Percentiles rank a stretch among this genome's conserved stretches.
These are phyloP conservation scores for Aspergillus quadricinctus DNA, from an alignment of 2,329 filamentous ascomycete species.

Conservation along the genomic window DNA sequence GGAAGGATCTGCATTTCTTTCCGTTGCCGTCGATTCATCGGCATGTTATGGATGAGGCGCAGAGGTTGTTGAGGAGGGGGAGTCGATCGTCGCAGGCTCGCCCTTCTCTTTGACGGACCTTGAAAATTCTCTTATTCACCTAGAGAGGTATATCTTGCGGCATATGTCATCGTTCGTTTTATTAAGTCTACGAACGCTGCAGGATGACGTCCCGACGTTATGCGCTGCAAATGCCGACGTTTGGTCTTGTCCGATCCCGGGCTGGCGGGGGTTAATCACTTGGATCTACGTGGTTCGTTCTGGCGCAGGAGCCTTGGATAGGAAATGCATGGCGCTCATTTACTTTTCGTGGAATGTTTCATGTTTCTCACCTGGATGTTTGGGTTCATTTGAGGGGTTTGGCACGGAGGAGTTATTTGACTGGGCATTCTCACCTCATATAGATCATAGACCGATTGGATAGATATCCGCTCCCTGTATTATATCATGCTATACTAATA, in stretches of 20 bases:
- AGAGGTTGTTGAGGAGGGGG: conserved; percentile 9
- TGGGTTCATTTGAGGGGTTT: neutral
- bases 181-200: neutral
- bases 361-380: neutral
- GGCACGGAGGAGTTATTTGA: neutral
- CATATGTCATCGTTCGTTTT: neutral
- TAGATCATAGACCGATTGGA: neutral
- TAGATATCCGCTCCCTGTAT: neutral
- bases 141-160: neutral
- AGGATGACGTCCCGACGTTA: neutral
- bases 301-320: neutral
- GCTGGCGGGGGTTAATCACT: neutral
- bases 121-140: no score
- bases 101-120: neutral
- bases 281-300: neutral
- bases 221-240: neutral
- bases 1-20: conserved; percentile 28
- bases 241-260: neutral
- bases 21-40: conserved; percentile 25
- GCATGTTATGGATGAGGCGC: conserved; percentile 23
- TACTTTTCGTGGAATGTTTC: neutral
- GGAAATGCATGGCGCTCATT: neutral
- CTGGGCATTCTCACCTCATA: neutral
- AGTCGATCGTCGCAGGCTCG: conserved; percentile 1
- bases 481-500: neutral